Percentiles rank a stretch among this genome's conserved stretches.
Evolutionary conservation across 495 filamentous ascomycete genomes (phyloP).

Genomic region (Aspergillus baeticus): DNA sequence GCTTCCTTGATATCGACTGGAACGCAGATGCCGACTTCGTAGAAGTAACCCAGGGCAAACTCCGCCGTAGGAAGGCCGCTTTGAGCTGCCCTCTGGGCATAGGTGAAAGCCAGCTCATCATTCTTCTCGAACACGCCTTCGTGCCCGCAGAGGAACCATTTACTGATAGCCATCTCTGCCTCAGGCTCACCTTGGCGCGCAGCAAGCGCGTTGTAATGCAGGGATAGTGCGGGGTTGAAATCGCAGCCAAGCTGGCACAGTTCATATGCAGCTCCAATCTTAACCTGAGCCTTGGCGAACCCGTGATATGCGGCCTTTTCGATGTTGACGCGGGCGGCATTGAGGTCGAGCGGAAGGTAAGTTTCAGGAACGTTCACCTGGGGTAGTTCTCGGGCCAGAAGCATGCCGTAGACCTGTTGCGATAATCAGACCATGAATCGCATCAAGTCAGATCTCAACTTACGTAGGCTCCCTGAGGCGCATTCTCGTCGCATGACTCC

Average conservation of each 20-base stretch:
- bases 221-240: slow-evolving; percentile 85
- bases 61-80: slow-evolving; percentile 84
- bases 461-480: slow-evolving; percentile 92
- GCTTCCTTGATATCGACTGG: slow-evolving; percentile 79
- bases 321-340: slow-evolving; percentile 78
- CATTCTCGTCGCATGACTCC: slow-evolving; percentile 91
- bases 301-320: slow-evolving; percentile 97
- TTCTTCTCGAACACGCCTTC: slow-evolving; percentile 92
- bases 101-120: slow-evolving; percentile 86
- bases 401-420: slow-evolving; percentile 81
- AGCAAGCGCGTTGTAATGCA: slow-evolving; percentile 95
- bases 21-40: slow-evolving; percentile 91
- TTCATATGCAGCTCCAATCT: slow-evolving; percentile 97
- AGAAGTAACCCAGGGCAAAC: slow-evolving; percentile 96
- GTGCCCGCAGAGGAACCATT: slow-evolving; percentile 97
- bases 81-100: slow-evolving; percentile 81
- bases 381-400: slow-evolving; percentile 83
- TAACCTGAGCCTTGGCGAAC: slow-evolving; percentile 94
- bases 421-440: slow-evolving; percentile 6
- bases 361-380: slow-evolving; percentile 79
- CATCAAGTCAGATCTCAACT: slow-evolving; percentile 18
- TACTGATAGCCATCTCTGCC: slow-evolving; percentile 94
- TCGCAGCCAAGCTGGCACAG: slow-evolving; percentile 90
- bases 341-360: slow-evolving; percentile 70
- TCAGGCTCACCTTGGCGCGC: slow-evolving; percentile 86